Evolutionary conservation across 352 stramenopile genomes (phyloP).

Genomic region (Phytophthora tentaculata): DNA sequence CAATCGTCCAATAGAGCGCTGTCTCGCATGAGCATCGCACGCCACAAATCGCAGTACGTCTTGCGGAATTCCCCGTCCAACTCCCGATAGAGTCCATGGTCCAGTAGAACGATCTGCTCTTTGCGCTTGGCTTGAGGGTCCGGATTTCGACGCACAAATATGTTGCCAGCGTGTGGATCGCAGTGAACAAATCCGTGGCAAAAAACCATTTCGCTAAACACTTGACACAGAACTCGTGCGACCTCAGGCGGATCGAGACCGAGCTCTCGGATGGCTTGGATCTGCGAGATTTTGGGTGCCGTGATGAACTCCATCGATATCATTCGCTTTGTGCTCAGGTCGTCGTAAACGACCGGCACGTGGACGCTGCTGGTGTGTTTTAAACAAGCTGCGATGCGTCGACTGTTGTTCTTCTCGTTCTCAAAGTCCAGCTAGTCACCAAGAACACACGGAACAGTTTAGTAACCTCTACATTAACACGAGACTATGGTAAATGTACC

Average conservation of each 20-base stretch:
- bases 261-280: constrained; percentile 78
- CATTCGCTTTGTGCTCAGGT: constrained; percentile 90
- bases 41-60: constrained; percentile 96
- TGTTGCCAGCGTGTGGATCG: constrained; percentile 96
- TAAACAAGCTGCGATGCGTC: constrained; percentile 67
- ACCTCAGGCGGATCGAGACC: constrained; percentile 86
- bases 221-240: constrained; percentile 87
- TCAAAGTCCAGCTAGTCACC: constrained; percentile 78
- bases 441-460: constrained; percentile 5
- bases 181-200: constrained; percentile 96
- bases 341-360: constrained; percentile 88
- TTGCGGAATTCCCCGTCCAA: constrained; percentile 94
- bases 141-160: constrained; percentile 82
- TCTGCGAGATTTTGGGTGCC: constrained; percentile 94
- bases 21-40: constrained; percentile 93
- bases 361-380: constrained; percentile 60
- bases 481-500: constrained; percentile 40
- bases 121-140: constrained; percentile 48
- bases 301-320: constrained; percentile 98
- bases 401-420: constrained; percentile 85
- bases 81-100: constrained; percentile 97
- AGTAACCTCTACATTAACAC: not conserved
- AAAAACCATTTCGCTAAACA: constrained; percentile 97
- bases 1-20: constrained; percentile 71
- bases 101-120: constrained; percentile 95